phyloP scores from a whole-genome alignment of 208 protist genomes.

The Leishmania guyanensis region DNA sequence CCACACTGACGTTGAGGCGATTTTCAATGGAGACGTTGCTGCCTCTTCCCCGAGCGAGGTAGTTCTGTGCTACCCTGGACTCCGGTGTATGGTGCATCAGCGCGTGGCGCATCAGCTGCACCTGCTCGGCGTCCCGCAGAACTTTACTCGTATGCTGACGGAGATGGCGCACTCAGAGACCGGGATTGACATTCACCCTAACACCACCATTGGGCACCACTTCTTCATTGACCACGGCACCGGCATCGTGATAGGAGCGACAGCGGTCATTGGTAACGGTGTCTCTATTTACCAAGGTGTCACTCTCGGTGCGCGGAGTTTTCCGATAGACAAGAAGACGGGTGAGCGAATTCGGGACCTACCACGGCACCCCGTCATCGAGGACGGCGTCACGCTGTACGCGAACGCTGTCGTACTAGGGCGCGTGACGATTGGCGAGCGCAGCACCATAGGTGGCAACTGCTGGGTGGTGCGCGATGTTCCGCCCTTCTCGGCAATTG shows the following conservation, averaged over 20 bases:
- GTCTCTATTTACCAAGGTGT: conserved; percentile 87
- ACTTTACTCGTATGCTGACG: conserved; percentile 77
- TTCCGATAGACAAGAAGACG: conserved; percentile 60
- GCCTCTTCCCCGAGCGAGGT: conserved; percentile 69
- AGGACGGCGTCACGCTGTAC: conserved; percentile 81
- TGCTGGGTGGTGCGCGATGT: conserved; percentile 64
- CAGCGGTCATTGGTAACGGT: conserved; percentile 80
- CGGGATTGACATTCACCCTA: conserved; percentile 90
- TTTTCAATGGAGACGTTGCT: conserved; percentile 63
- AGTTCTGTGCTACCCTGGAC: conserved; percentile 71
- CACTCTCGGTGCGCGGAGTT: conserved; percentile 81
- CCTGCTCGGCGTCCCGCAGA: conserved; percentile 65
- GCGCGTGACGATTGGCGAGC: conserved; percentile 73
- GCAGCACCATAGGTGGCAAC: conserved; percentile 78
- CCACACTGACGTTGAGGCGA: conserved; percentile 65
- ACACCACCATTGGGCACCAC: conserved; percentile 76
- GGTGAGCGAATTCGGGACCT: conserved; percentile 54
- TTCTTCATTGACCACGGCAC: conserved; percentile 93
- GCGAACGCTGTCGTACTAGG: conserved; percentile 85
- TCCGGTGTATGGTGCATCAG: conserved; percentile 79
- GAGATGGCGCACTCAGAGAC: conserved; percentile 68
- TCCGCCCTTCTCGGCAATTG: conserved; percentile 52
- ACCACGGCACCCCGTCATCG: conserved; percentile 87
- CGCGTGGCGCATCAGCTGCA: conserved; percentile 71
- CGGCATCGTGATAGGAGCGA: conserved; percentile 89